Evolutionary conservation across 805 yeast species (phyloP).

Genomic region (Brettanomyces anomalus): DNA sequence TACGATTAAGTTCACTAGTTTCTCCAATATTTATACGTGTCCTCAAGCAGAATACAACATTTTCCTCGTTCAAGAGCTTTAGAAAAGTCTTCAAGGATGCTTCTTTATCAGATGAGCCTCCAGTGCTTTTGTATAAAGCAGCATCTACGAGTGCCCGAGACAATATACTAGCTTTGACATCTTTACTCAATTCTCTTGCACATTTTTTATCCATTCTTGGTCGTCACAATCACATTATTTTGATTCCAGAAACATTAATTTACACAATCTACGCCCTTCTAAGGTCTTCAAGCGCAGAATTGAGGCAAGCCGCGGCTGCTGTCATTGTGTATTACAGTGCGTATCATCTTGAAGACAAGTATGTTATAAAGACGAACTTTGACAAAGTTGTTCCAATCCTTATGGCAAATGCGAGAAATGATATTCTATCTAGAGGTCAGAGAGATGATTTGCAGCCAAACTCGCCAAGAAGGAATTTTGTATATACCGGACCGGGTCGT

Average conservation of each 20-base stretch:
- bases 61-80: too few relatives aligned
- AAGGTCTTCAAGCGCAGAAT: conserved; percentile 14
- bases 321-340: conserved; percentile 20
- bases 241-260: conserved; percentile 17
- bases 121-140: too few relatives aligned
- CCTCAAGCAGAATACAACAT: background rate
- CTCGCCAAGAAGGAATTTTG: background rate
- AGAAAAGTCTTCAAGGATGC: too few relatives aligned
- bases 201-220: background rate
- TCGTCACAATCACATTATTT: too few relatives aligned
- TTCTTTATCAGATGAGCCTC: too few relatives aligned
- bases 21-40: background rate
- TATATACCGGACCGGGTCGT: conserved; percentile 10
- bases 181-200: background rate
- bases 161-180: background rate
- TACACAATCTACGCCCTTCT: conserved; percentile 19
- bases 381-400: conserved; percentile 18
- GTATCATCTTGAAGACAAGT: conserved; percentile 8
- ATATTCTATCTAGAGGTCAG: background rate
- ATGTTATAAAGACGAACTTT: conserved; percentile 8
- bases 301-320: conserved; percentile 20
- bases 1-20: background rate
- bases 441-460: background rate
- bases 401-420: conserved; percentile 7
- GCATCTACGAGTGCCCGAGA: too few relatives aligned